A percentile compares a stretch with the other conserved stretches of the same genome.
Conservation (phyloP, 2,329 filamentous ascomycete species). For the Cladobotryum mycophilum region DNA sequence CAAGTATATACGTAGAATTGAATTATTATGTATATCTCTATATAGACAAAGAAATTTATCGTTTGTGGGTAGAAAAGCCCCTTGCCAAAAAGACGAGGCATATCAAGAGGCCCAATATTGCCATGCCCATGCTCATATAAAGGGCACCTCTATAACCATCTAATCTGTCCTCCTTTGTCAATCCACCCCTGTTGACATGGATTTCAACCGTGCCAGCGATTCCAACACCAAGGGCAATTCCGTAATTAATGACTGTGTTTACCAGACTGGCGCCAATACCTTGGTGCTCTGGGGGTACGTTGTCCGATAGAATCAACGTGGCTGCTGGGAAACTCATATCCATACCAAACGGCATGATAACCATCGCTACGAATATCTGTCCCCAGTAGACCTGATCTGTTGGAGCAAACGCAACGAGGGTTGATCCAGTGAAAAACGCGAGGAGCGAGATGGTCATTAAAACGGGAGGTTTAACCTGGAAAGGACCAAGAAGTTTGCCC, state of each 20-base stretch:
- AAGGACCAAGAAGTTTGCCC: conserved; percentile 35
- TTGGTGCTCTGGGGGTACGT: conserved; percentile 38
- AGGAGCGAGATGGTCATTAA: conserved; percentile 40
- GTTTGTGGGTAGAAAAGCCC: too few species aligned
- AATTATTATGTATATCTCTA: too few species aligned
- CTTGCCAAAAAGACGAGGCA: too few species aligned
- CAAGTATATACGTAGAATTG: too few species aligned
- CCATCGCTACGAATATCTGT: conserved; percentile 51
- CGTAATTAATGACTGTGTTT: conserved; percentile 62
- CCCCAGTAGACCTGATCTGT: conserved; percentile 57
- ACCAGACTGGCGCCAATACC: conserved; percentile 48
- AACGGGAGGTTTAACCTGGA: conserved; percentile 26
- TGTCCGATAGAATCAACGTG: conserved; percentile 53
- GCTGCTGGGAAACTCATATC: conserved; percentile 62
- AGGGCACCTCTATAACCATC: too few species aligned
- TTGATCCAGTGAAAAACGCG: conserved; percentile 37
- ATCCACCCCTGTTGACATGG: conserved; percentile 12
- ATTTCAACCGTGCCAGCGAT: conserved; percentile 59
- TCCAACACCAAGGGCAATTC: conserved; percentile 58
- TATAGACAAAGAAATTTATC: too few species aligned
- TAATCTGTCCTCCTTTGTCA: too few species aligned
- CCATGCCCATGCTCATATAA: too few species aligned
- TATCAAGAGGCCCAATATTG: too few species aligned
- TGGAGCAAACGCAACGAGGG: conserved; percentile 42
- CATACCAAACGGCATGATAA: conserved; percentile 58